These are phyloP conservation scores for Ogataea wickerhamii DNA, from an alignment of 805 yeast species.

Conservation along the genomic window DNA sequence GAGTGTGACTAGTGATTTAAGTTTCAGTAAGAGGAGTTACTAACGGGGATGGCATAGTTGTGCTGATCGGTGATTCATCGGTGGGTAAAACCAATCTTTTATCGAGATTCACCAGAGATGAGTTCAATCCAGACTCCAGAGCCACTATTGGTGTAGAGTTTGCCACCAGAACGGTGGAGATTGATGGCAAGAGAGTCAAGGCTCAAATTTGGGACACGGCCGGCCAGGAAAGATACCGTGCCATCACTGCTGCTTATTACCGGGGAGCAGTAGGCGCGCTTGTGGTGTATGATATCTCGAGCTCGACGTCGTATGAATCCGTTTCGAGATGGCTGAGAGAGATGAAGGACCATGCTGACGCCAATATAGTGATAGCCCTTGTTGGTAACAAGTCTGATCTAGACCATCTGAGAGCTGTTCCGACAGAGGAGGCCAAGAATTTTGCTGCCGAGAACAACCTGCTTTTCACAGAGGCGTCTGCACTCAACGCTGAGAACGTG, in stretches of 20 bases:
- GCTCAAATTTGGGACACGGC: constrained; percentile 99
- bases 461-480: constrained; percentile 93
- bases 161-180: constrained; percentile 91
- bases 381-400: constrained; percentile 92
- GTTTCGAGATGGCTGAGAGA: constrained; percentile 89
- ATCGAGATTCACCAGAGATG: constrained; percentile 92
- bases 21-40: neutral
- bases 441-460: constrained; percentile 91
- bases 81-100: constrained; percentile 94
- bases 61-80: constrained; percentile 94
- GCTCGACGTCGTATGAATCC: constrained; percentile 80
- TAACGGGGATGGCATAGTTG: constrained; percentile 43
- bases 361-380: constrained; percentile 89
- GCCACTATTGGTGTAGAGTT: constrained; percentile 98
- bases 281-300: constrained; percentile 91
- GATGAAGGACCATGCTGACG: constrained; percentile 87
- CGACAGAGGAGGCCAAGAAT: constrained; percentile 94
- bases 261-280: constrained; percentile 98
- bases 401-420: constrained; percentile 91
- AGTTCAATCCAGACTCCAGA: constrained; percentile 89
- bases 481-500: constrained; percentile 90
- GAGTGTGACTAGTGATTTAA: constrained; percentile 20
- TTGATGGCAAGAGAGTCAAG: constrained; percentile 78
- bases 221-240: constrained; percentile 97
- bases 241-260: constrained; percentile 95